Evolutionary conservation across 75 land plant species (phyloP).

Genomic region (Pinus albicaulis): DNA sequence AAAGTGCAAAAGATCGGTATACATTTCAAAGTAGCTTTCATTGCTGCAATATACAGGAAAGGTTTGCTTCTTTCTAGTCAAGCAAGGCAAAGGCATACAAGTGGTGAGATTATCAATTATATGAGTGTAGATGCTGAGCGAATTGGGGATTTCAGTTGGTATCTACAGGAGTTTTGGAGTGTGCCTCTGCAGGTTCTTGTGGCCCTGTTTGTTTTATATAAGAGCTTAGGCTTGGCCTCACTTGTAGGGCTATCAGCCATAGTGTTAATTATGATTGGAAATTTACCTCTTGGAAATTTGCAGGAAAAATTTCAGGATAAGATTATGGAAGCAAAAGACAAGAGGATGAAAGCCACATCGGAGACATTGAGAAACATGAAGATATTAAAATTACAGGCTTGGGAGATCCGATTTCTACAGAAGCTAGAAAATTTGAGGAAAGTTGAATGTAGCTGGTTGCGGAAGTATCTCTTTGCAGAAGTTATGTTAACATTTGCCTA

Average conservation of each 20-base stretch:
- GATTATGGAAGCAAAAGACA: slow-evolving; percentile 40
- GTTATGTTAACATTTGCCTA: slow-evolving; percentile 22
- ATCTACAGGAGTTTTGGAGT: slow-evolving; percentile 31
- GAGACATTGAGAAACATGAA: slow-evolving; percentile 38
- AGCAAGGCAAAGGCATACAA: slow-evolving; percentile 28
- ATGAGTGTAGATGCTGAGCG: slow-evolving; percentile 41
- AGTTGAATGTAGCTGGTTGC: slow-evolving; percentile 30
- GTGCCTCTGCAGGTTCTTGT: slow-evolving; percentile 31
- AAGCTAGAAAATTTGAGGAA: slow-evolving; percentile 25
- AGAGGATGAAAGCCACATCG: slow-evolving; percentile 46
- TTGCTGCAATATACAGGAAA: slow-evolving; percentile 25
- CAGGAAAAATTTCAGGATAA: slow-evolving; percentile 35
- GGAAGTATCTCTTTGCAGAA: slow-evolving; percentile 9
- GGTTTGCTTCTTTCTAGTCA: slow-evolving; percentile 30
- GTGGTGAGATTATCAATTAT: slow-evolving; percentile 42
- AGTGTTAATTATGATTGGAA: slow-evolving; percentile 14
- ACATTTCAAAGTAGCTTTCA: slow-evolving; percentile 22
- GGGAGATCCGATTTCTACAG: slow-evolving; percentile 27
- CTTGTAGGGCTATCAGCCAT: slow-evolving; percentile 28
- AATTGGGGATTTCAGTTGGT: slow-evolving; percentile 33
- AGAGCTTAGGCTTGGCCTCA: slow-evolving; percentile 34
- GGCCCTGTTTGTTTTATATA: slow-evolving; percentile 26
- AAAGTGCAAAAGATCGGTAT: slow-evolving; percentile 25
- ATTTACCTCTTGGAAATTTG: slow-evolving; percentile 26
- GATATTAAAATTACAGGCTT: slow-evolving; percentile 39